Evolutionary conservation across 176 grass and related monocot species (phyloP), one percentile per base, ranked within the genome.

Genomic region (Echinochloa phyllopogon): DNA sequence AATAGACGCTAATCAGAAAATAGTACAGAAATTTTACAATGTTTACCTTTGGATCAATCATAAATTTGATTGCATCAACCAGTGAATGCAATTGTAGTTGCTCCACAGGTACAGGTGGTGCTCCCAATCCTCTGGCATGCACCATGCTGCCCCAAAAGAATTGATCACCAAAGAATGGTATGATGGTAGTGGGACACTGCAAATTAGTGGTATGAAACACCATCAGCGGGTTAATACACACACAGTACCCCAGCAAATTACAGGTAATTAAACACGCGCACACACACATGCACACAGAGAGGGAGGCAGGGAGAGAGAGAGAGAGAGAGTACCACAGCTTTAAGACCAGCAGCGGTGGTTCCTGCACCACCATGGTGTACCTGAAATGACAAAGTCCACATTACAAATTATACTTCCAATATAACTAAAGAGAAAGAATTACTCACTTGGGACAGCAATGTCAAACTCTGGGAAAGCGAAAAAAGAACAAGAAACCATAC

Each of bases 151-250:
- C 94, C 94, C 94, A 95, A 88, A 95, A 95, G 15, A 85, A 85
- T 27, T 95, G 90, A 74, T 95, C 94, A 37, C 94, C 94, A 80
- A 95, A 93, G 88, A 95, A 93, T 39, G 90, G 94, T 74, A 95
- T 77, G 9, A 95, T 75, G 41, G 88, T 89, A 43, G 94, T 95
- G 66, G 94, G 90, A 33, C 94, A 93, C 90, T 95, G 80, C 83
- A 93, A 74, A 79, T 84, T 71, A 70, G 58, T 21, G 38, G 49
- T 23, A 74, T 24, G n/a, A 74, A 39, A 83, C 12, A 63, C 8
- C 1, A 0, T 61, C 16, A 74, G 18, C 6, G 0, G 2, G 17
- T 27, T 7, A 27, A 78, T 38, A 60, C 3, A n/a, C 18, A 42
- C 14, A 15, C 0, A 23, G 56, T 23, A 23, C 56, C 9, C 3